Base-by-base conservation (phyloP, 305 asterid species). In the Solanum hybrid region DNA sequence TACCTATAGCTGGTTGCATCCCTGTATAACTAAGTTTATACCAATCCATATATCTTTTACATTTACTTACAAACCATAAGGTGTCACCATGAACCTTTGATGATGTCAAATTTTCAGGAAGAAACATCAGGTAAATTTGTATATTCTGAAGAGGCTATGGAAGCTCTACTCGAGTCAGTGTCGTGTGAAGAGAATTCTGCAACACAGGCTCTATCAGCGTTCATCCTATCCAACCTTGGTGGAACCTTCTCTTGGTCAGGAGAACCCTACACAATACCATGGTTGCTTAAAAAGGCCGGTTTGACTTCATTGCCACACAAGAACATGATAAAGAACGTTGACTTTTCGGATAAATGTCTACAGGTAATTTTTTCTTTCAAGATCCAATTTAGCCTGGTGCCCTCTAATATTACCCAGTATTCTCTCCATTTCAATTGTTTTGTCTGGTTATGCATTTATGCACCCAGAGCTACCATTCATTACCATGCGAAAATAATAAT, bases 201-300 rank as follows among this genome's bases (percentile, higher is more conserved):
- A 28, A 87, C 91, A 61, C 97, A 95, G 89, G 92, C 95, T 64
- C 88, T 94, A 87, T 94, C 99, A 46, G 95, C 98, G 6, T 94
- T 91, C 93, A 94, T 96, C 79, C 89, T 97, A 74, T 93, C 99
- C 51, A 96, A 95, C 92, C 94, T 96, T 57, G 99, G 98, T 40
- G 99, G 99, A 79, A 97, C 98, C 87, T 94, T 91, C 92, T 93
- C 99, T 86, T 97, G 99, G 99, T 91, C 95, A 18, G 99, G 99
- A 42, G 98, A 97, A 71, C 94, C 99, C 33, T 96, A 95, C 92
- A 97, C 98, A 12, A 87, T 90, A 83, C 94, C 97, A 31, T 97
- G 99, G 98, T 91, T 97, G 87, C 94, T 94, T 12, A 97, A 93
- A 89, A 97, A 96, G 86, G 92, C 98, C 10, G 99, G 99, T 33